These are phyloP conservation scores for Curvularia eragrostidis DNA, from an alignment of 2,329 filamentous ascomycete species.

Conservation along the genomic window DNA sequence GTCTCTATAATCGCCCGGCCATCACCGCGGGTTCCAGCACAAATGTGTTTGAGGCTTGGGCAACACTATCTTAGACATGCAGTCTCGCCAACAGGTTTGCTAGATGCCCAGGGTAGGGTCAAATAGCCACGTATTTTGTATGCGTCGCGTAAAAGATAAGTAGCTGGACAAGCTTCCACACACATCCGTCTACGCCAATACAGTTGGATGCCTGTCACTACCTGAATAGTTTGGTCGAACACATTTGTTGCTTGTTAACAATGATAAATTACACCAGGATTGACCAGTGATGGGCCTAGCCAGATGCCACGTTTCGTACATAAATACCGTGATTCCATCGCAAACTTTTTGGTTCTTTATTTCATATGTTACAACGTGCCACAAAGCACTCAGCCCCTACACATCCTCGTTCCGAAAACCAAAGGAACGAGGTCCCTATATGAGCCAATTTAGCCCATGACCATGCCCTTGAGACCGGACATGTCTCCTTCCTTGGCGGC, in stretches of 20 bases:
- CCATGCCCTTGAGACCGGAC: conserved; percentile 74
- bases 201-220: not conserved
- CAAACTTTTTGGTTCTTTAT: conserved; percentile 20
- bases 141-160: not conserved
- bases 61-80: no score
- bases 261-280: conserved; percentile 18
- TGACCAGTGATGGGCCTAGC: conserved; percentile 7
- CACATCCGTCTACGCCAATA: not conserved
- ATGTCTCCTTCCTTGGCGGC: conserved; percentile 98
- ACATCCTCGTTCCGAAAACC: conserved; percentile 9
- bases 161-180: not conserved
- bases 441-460: conserved; percentile 56
- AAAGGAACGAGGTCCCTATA: conserved; percentile 6
- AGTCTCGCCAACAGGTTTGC: no score
- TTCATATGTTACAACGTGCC: conserved; percentile 23
- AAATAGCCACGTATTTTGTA: no score
- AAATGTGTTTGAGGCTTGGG: no score
- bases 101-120: no score
- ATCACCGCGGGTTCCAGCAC: no score
- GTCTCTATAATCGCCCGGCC: no score
- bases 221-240: not conserved
- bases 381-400: conserved; percentile 11
- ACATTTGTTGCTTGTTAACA: conserved; percentile 8
- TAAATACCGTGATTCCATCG: conserved; percentile 16
- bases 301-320: conserved; percentile 10